Base-by-base conservation (phyloP, 1,139 yeast genomes). In the Yamadazyma dushanensis region DNA sequence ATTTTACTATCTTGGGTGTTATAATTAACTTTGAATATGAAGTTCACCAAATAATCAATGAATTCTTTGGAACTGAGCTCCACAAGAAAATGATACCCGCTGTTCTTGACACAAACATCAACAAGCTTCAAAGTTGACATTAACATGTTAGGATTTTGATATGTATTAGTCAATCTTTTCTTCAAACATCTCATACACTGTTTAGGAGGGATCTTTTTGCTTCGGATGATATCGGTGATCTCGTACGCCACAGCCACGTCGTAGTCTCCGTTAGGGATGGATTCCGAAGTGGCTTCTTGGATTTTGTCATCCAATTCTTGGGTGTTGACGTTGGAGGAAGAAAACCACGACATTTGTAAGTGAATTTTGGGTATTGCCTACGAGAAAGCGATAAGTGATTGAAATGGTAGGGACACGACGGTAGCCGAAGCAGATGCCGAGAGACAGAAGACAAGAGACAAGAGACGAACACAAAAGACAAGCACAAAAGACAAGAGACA, bases 41-140 rank as follows among this genome's bases (percentile, higher is more conserved):
- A 70, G 51, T 56, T 73, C 29, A 78, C 78, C 39, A 83, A 56
- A 29, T 83, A 77, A 57, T 88, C 97, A 64, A 90, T 76, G 50
- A 90, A 92, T 58, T 92, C 97, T 46, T 90, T 78, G 13, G 92
- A 76, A 20, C 95, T 79, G 26, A 90, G 69, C 53, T 89, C 97
- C 23, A 69, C 70, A 22, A 92, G 67, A 50, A 92, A 90, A 51
- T 88, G 96, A 35, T 71, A 70, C 6, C 99, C 99, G 33, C 96
- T 90, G 57, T 94, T 92, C 64, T 94, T 92, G 39, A 92, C 84
- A 61, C 96, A 87, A 31, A 88, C 75, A 51, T 92, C 97, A 16
- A 82, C 70, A 45, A 94, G 66, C 53, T 83, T 84, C 53, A 95
- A 72, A 0, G 90, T 73, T 8, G 92, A 76, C 25, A 79, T 70